Evolutionary conservation across 257 asterid genomes (phyloP), one percentile per base, ranked within the genome.

Genomic region (Penstemon eatonii): DNA sequence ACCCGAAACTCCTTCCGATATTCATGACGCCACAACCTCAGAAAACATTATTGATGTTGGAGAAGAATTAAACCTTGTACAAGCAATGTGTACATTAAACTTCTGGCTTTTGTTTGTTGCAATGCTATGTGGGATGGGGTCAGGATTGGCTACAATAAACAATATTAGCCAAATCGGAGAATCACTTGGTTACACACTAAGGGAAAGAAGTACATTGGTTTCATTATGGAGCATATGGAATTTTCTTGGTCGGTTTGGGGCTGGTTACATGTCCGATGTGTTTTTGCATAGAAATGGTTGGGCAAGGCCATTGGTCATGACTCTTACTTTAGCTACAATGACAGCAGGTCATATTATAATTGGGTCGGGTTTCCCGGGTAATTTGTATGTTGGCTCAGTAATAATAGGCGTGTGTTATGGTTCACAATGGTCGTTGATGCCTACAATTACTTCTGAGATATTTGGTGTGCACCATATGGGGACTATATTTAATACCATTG

Each of bases 151-250:
- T 15, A 85, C 95, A 5, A 81, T 93, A 54, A 89, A 93, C 83
- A 93, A 93, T 75, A 84, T 93, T 40, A 90, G 96, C 91, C 99
- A 93, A 69, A 87, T 93, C n/a, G 99, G 96, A n/a, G 96, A 90
- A 59, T 93, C 99, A 44, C 82, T 93, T 4, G 87, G 89, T 15
- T 93, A 90, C 79, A 79, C 92, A 0, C n/a, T 78, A 11, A 56
- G 62, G 25, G 88, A 86, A 67, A 85, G 90, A 57, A 90, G 89
- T 79, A 82, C 97, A 39, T 63, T 93, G 59, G 96, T 93, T 33
- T 88, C 97, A 0, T 69, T 93, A 25, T 93, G 97, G 96, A 90
- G 99, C 73, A 87, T 93, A 73, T 93, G 99, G 99, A 93, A 93
- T 73, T 93, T 87, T 65, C 85, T 90, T 1, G 99, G 99, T 61